Evolutionary conservation across 495 filamentous ascomycete genomes (phyloP), one percentile per base, ranked within the genome.

Genomic region (Aspergillus baeticus): DNA sequence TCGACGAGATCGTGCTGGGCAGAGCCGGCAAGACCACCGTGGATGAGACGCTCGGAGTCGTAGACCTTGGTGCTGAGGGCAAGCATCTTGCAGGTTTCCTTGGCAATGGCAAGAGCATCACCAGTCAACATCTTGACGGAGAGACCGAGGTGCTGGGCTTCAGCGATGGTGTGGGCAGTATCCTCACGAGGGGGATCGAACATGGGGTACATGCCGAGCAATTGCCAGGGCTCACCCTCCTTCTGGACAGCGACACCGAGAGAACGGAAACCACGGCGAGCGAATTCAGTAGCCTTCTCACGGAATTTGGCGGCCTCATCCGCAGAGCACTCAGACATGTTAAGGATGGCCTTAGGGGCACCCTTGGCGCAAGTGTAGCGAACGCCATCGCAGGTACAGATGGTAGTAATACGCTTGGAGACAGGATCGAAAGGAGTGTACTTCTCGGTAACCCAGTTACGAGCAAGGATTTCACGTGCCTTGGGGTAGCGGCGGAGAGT

Each of bases 1-100:
- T 89, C 86, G 59, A 87, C 84, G 33, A 89, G 81, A 67, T 89
- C 86, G 76, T 89, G 84, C 76, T 88, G 85, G 58, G 84, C 85
- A 48, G 84, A 84, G 58, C 86, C 86, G 59, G 81, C 79, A 35
- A 89, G 82, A 77, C 86, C 86, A 78, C 86, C 85, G 71, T 87
- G 84, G 69, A 89, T 87, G 57, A 88, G 81, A 67, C 82, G 82
- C 62, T 87, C 81, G 46, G 86, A 89, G 76, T 89, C 85, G 79
- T 88, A 89, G 62, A 89, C 86, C 77, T 89, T 89, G 66, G 85
- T 89, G 65, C 83, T 83, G 45, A 89, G 80, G 63, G 86, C 86
- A 67, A 89, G 75, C 84, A 89, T 87, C 79, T 88, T 88, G 81
- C 86, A 88, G 64, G 86, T 89, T 75, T 89, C 86, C 76, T 89